Percentiles rank a stretch among this genome's conserved stretches.
Evolutionary conservation across 257 asterid genomes (phyloP).

Genomic region (Ophiorrhiza pumila): DNA sequence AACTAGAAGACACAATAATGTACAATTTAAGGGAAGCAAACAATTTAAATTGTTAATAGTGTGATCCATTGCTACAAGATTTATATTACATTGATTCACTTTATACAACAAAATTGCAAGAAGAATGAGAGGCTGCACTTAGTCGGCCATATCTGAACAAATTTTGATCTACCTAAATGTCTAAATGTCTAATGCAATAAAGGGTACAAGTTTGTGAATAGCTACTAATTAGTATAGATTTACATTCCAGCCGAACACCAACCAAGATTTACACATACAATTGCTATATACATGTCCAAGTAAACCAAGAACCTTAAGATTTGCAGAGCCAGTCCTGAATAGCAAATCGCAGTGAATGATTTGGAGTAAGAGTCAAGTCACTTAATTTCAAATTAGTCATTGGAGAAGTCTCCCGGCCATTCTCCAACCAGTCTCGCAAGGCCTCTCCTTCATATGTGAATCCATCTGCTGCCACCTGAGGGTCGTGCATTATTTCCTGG

Average conservation of each 20-base stretch:
- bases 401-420: slow-evolving; percentile 73
- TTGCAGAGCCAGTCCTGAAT: slow-evolving; percentile 77
- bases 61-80: background rate
- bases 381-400: slow-evolving; percentile 74
- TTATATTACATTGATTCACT: background rate
- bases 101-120: background rate
- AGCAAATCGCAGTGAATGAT: slow-evolving; percentile 52
- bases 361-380: slow-evolving; percentile 57
- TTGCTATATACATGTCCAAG: slow-evolving; percentile 9
- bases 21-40: no score
- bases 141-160: background rate
- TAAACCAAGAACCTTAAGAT: slow-evolving; percentile 22
- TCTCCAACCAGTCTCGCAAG: slow-evolving; percentile 63
- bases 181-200: background rate
- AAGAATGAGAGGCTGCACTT: background rate
- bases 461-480: slow-evolving; percentile 91
- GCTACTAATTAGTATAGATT: background rate
- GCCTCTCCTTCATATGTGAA: slow-evolving; percentile 91
- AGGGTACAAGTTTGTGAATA: background rate
- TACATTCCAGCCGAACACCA: background rate
- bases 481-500: slow-evolving; percentile 93
- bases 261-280: background rate
- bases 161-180: background rate
- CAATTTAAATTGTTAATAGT: background rate
- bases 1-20: background rate